phyloP scores from a whole-genome alignment of 1,284 basidiomycete species.

The Boletellus deceptivus region DNA sequence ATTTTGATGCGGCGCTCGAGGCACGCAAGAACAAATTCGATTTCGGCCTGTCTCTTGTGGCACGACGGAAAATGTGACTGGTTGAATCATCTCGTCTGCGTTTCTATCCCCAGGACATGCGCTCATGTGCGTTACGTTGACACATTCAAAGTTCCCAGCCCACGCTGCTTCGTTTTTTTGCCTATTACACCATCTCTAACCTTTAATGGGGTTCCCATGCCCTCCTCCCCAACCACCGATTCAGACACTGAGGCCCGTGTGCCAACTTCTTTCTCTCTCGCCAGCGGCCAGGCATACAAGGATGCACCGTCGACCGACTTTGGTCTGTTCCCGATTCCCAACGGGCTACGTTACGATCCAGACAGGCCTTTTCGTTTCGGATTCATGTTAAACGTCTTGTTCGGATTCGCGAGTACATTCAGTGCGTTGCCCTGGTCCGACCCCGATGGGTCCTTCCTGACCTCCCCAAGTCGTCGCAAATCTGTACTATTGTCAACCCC shows the following conservation, averaged over 20 bases:
- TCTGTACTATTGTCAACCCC: slow-evolving; percentile 71
- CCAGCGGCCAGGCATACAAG: background rate
- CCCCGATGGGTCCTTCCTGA: slow-evolving; percentile 5
- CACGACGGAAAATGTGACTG: no score
- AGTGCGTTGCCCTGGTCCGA: slow-evolving; percentile 37
- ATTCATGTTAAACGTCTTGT: slow-evolving; percentile 55
- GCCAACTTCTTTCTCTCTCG: background rate
- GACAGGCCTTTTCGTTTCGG: slow-evolving; percentile 59
- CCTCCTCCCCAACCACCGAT: slow-evolving; percentile 3
- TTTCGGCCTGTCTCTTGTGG: no score
- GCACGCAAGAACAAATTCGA: no score
- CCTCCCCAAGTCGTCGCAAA: slow-evolving; percentile 52
- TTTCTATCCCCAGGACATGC: no score
- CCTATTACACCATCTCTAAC: no score
- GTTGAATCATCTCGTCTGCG: no score
- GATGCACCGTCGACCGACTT: slow-evolving; percentile 41
- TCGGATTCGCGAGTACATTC: slow-evolving; percentile 66
- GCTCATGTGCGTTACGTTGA: no score
- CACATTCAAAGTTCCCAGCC: no score
- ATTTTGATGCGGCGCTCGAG: no score
- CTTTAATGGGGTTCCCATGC: no score
- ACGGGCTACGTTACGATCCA: slow-evolving; percentile 58
- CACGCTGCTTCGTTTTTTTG: no score
- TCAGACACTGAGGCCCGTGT: background rate
- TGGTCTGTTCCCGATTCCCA: slow-evolving; percentile 66